Evolutionary conservation across 2,329 filamentous ascomycete genomes (phyloP).

Genomic region (Ophioceras dolichostomum): DNA sequence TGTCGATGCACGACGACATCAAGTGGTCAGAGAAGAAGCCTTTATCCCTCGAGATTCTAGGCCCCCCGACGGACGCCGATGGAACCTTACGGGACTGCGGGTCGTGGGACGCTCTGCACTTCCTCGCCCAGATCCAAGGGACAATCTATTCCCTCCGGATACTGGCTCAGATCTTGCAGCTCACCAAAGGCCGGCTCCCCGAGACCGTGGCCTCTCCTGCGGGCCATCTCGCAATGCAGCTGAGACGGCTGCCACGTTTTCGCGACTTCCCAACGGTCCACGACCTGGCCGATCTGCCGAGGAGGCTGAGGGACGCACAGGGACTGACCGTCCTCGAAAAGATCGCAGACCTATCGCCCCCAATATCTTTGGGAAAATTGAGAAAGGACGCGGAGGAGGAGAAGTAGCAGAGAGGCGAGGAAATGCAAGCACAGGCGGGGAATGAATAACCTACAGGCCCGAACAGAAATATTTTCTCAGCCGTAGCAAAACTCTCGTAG

Average conservation of each 20-base stretch:
- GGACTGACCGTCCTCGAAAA: background rate
- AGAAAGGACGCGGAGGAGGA: no score
- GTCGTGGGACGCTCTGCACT: slow-evolving; percentile 49
- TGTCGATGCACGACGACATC: slow-evolving; percentile 24
- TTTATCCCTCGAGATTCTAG: slow-evolving; percentile 16
- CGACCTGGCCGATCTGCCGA: background rate
- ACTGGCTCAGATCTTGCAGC: slow-evolving; percentile 33
- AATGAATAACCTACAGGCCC: no score
- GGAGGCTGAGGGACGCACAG: background rate
- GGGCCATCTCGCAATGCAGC: no score
- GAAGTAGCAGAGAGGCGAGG: no score
- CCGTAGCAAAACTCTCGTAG: no score
- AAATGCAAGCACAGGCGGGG: no score
- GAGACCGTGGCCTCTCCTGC: background rate
- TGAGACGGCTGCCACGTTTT: background rate
- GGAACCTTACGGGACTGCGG: slow-evolving; percentile 16
- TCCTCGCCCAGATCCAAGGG: slow-evolving; percentile 47
- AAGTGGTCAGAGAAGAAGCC: slow-evolving; percentile 18
- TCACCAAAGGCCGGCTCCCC: slow-evolving; percentile 4
- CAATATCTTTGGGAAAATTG: background rate
- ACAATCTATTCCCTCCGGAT: slow-evolving; percentile 50
- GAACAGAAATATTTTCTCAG: no score
- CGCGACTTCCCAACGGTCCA: background rate
- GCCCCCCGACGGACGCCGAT: slow-evolving; percentile 11
- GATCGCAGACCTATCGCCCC: background rate